Percentiles rank a stretch among this genome's conserved stretches.
phyloP scores from a whole-genome alignment of 2,329 filamentous ascomycete species.

The Penicillium brevicompactum region DNA sequence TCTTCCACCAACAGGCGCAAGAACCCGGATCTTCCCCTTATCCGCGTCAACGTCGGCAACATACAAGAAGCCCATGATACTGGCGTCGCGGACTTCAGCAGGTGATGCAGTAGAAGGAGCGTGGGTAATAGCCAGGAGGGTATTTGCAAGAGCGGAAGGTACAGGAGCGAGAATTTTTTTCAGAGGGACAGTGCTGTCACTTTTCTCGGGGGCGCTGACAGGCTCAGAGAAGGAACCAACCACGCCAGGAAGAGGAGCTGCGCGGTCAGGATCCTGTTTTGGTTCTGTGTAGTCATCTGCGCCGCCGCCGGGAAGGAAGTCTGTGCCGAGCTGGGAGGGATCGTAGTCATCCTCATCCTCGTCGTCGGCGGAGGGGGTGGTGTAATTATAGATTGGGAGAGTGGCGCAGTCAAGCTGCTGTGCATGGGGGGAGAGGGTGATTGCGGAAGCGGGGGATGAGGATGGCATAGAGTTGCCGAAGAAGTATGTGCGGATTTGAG shows the following conservation, averaged over 20 bases:
- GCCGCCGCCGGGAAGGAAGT: conserved; percentile 38
- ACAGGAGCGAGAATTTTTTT: conserved; percentile 67
- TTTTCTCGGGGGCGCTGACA: conserved; percentile 24
- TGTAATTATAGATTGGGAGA: conserved; percentile 71
- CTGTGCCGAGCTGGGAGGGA: conserved; percentile 34
- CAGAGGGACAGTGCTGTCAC: conserved; percentile 39
- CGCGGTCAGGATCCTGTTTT: conserved; percentile 21
- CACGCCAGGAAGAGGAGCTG: conserved; percentile 27
- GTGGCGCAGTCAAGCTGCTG: conserved; percentile 79
- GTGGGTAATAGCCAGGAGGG: conserved; percentile 81
- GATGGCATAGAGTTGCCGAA: conserved; percentile 68
- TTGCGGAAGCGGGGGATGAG: conserved; percentile 50
- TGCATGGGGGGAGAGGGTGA: conserved; percentile 82
- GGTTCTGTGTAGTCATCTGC: conserved; percentile 21
- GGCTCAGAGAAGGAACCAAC: conserved; percentile 13
- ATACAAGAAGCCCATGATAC: conserved; percentile 90
- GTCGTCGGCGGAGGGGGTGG: conserved; percentile 58
- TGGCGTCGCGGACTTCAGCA: conserved; percentile 74
- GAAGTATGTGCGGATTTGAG: conserved; percentile 88
- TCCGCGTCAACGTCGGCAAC: conserved; percentile 88
- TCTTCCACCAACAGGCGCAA: conserved; percentile 81
- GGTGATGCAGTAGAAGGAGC: conserved; percentile 69
- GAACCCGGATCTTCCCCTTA: conserved; percentile 74
- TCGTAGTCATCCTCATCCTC: conserved; percentile 54
- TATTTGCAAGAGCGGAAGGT: conserved; percentile 68